These are phyloP conservation scores for Vanrija humicola DNA, from an alignment of 1,284 basidiomycete species.

Conservation along the genomic window DNA sequence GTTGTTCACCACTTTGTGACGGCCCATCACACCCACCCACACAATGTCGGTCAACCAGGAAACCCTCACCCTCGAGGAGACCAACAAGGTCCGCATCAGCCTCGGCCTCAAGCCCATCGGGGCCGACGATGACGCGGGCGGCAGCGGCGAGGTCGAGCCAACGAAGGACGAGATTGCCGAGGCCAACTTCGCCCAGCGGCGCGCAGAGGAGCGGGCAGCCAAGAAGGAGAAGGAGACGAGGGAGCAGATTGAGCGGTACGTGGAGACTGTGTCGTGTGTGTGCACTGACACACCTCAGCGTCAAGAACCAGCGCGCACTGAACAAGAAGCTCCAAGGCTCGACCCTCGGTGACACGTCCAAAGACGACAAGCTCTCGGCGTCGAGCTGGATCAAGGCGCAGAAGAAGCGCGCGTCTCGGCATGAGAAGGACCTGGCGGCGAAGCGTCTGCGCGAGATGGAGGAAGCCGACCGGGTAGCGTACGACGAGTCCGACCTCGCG, in stretches of 20 bases:
- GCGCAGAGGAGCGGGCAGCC: slow-evolving; percentile 66
- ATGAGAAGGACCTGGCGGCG: slow-evolving; percentile 68
- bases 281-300: slow-evolving; percentile 1
- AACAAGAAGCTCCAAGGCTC: slow-evolving; percentile 81
- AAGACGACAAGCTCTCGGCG: slow-evolving; percentile 57
- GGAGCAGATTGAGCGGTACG: slow-evolving; percentile 85
- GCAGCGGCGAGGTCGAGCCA: slow-evolving; percentile 48
- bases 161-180: slow-evolving; percentile 68
- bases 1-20: not conserved
- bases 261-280: slow-evolving; percentile 29
- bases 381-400: slow-evolving; percentile 82
- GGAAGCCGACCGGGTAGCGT: slow-evolving; percentile 69
- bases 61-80: slow-evolving; percentile 88
- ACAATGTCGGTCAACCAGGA: slow-evolving; percentile 27
- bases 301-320: slow-evolving; percentile 57
- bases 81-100: slow-evolving; percentile 92
- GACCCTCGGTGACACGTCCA: slow-evolving; percentile 79
- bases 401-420: slow-evolving; percentile 81
- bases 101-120: slow-evolving; percentile 91
- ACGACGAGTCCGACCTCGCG: slow-evolving; percentile 77
- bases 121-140: slow-evolving; percentile 54
- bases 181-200: slow-evolving; percentile 71
- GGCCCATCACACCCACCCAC: not conserved
- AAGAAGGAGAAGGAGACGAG: slow-evolving; percentile 70
- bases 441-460: slow-evolving; percentile 74